Conservation (phyloP, 768 basidiomycete genomes). For the Infundibulicybe gibba region DNA sequence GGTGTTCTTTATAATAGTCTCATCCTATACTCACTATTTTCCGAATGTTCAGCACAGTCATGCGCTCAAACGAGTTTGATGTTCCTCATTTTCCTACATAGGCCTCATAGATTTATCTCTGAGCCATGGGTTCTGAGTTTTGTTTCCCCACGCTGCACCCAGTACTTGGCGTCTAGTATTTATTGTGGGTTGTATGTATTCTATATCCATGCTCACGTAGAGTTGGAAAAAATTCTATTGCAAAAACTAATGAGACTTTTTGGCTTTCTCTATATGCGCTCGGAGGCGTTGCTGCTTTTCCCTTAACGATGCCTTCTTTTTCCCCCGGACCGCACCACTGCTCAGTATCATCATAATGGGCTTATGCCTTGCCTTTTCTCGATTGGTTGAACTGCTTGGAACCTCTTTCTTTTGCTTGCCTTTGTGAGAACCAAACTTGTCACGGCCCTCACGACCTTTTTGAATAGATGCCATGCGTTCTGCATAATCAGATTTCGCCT, state of each 20-base stretch:
- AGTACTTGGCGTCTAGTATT: too few relatives aligned
- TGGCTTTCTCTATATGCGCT: slow-evolving; percentile 70
- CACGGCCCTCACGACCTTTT: slow-evolving; percentile 91
- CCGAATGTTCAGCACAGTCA: too few relatives aligned
- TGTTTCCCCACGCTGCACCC: too few relatives aligned
- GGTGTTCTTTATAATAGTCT: not conserved
- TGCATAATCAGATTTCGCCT: slow-evolving; percentile 88
- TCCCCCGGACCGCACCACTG: slow-evolving; percentile 71
- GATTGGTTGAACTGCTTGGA: slow-evolving; percentile 85
- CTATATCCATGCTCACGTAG: too few relatives aligned
- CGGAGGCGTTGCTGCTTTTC: slow-evolving; percentile 80
- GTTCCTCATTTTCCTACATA: too few relatives aligned
- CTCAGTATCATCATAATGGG: slow-evolving; percentile 93
- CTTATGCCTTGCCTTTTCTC: slow-evolving; percentile 91
- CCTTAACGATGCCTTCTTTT: slow-evolving; percentile 78
- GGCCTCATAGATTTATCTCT: too few relatives aligned
- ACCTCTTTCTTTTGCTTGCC: slow-evolving; percentile 87
- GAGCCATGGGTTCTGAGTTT: too few relatives aligned
- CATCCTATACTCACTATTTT: too few relatives aligned
- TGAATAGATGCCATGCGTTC: slow-evolving; percentile 90
- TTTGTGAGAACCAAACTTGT: slow-evolving; percentile 87
- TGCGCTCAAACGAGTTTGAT: too few relatives aligned
- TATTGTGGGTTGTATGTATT: too few relatives aligned
- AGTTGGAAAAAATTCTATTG: too few relatives aligned
- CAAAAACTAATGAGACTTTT: slow-evolving; percentile 39